phyloP scores from a whole-genome alignment of 306 rosid genomes.

The Glycine latifolia region DNA sequence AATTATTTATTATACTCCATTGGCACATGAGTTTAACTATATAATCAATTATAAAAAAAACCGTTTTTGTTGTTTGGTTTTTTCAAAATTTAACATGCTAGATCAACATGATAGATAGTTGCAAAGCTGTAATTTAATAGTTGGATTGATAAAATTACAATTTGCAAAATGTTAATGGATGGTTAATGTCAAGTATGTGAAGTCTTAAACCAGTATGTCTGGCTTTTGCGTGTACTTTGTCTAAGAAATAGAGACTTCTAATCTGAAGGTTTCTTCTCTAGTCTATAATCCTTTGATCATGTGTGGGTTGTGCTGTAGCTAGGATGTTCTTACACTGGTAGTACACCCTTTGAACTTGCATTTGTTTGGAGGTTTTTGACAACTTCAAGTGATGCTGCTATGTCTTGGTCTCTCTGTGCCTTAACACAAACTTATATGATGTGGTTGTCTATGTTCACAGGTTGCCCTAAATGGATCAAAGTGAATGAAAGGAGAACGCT shows the following conservation, averaged over 20 bases:
- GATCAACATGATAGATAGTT: background rate
- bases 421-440: conserved; percentile 9
- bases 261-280: background rate
- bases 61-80: background rate
- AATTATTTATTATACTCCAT: background rate
- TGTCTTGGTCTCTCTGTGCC: background rate
- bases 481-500: conserved; percentile 76
- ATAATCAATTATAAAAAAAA: background rate
- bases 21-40: background rate
- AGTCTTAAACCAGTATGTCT: background rate
- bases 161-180: background rate
- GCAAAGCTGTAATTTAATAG: background rate
- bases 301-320: background rate
- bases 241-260: conserved; percentile 8
- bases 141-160: background rate
- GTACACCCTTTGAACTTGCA: background rate
- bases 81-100: conserved; percentile 2
- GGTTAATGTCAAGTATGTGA: background rate
- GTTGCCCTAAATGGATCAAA: conserved; percentile 76
- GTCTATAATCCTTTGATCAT: conserved; percentile 4
- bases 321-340: background rate
- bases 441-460: conserved; percentile 49
- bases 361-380: conserved; percentile 4
- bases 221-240: background rate
- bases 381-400: background rate